Evolutionary conservation across 2,329 filamentous ascomycete genomes (phyloP), one percentile per base, ranked within the genome.

Genomic region (Neofusicoccum parvum): DNA sequence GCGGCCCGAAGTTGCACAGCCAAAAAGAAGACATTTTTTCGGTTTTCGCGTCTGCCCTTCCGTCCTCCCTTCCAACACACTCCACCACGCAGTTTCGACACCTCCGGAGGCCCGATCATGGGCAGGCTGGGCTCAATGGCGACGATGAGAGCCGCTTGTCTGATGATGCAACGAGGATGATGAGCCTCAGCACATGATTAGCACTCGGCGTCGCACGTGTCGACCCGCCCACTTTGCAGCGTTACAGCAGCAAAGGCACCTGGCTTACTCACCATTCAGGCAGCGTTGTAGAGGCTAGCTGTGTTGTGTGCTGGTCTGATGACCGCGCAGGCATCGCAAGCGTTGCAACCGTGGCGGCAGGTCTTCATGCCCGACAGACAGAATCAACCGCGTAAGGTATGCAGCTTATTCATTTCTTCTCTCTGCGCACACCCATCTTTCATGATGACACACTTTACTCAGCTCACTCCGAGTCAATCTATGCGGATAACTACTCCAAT

Each of bases 381-480:
- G 34, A 32, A 32, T 32, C 54, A 46, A 48, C 10, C 20, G 36
- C 32, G 20, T 51, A 51, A 43, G 59, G 59, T 62, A 62, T 41
- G 59, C 48, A 17, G 20, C 20, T 37, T 17, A 41, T 41, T 32
- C 23, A 32, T 48, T 32, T 27, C 41, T n/a, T 50, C 17, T 59
- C 15, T 32, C 32, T 14, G 15, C n/a, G 27, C 62, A 23, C 39
- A 20, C 11, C 63, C 20, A 46, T 41, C 45, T 36, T 65, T 15
- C 51, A 58, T 65, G 63, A 65, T 65, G 63, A 65, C 36, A 65
- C 20, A 58, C 63, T 62, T 62, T 59, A 65, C 63, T 65, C 63
- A 65, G 63, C 63, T 65, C 63, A 65, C 63, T 65, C 63, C 63
- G 63, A 65, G 63, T 58, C 34, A 45, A 65, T 58, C 63, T 23